phyloP scores from a whole-genome alignment of 768 basidiomycete species.

The Neoboletus magnificus region DNA sequence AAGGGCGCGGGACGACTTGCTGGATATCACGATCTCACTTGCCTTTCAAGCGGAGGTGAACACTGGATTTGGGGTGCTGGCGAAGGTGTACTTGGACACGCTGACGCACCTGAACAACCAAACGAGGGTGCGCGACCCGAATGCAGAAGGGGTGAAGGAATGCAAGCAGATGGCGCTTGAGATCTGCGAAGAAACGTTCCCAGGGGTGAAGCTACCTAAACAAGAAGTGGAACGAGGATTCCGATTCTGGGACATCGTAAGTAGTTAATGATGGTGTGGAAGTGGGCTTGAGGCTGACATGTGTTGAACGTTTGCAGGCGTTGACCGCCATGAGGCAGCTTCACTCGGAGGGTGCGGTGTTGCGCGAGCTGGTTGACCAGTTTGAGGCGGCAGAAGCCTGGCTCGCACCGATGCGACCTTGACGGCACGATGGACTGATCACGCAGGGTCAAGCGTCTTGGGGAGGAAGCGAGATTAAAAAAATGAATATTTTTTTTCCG shows the following conservation, averaged over 20 bases:
- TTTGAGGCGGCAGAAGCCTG: constrained; percentile 95
- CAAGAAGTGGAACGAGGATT: constrained; percentile 94
- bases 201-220: constrained; percentile 83
- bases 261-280: constrained; percentile 33
- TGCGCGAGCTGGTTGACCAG: constrained; percentile 87
- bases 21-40: constrained; percentile 88
- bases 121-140: constrained; percentile 70
- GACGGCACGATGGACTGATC: constrained; percentile 25
- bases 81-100: constrained; percentile 94
- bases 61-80: constrained; percentile 96
- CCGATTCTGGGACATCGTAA: constrained; percentile 97
- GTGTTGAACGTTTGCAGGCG: constrained; percentile 45
- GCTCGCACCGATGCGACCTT: constrained; percentile 89
- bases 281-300: constrained; percentile 25
- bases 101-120: constrained; percentile 84
- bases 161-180: constrained; percentile 86
- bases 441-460: constrained; percentile 4
- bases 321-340: constrained; percentile 88
- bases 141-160: constrained; percentile 74
- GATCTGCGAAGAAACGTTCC: constrained; percentile 92
- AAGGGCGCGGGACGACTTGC: constrained; percentile 81
- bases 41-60: constrained; percentile 97
- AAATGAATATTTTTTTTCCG: not conserved
- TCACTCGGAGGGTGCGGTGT: constrained; percentile 75
- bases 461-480: not conserved